These are phyloP conservation scores for Pythium monospermum DNA, from an alignment of 352 stramenopile species.

Conservation along the genomic window DNA sequence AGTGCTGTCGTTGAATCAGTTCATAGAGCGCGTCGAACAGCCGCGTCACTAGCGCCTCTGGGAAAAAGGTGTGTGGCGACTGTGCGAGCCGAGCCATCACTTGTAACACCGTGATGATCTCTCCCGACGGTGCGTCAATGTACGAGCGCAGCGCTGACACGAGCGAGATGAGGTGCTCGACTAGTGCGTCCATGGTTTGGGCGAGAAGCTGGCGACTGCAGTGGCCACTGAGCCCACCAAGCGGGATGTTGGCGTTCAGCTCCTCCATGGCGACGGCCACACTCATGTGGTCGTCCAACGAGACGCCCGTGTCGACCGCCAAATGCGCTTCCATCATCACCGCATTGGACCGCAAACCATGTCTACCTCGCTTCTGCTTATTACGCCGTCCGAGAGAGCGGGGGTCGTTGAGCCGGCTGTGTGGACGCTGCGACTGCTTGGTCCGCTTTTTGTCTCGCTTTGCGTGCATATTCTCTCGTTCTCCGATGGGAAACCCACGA, in stretches of 20 bases:
- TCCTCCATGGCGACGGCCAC: slow-evolving; percentile 18
- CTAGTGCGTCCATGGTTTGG: slow-evolving; percentile 9
- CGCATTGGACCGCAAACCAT: slow-evolving; percentile 3
- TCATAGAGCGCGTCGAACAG: slow-evolving; percentile 53
- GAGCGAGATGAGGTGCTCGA: slow-evolving; percentile 14
- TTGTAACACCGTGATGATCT: slow-evolving; percentile 18
- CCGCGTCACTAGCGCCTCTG: slow-evolving; percentile 10
- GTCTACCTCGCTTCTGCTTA: neutral
- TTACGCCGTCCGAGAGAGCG: neutral
- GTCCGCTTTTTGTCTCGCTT: neutral
- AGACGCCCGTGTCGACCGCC: slow-evolving; percentile 29
- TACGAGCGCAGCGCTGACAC: slow-evolving; percentile 7
- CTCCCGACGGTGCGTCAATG: neutral
- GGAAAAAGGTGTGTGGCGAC: slow-evolving; percentile 14
- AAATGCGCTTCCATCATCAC: slow-evolving; percentile 31
- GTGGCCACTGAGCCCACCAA: slow-evolving; percentile 13
- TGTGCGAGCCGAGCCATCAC: slow-evolving; percentile 12
- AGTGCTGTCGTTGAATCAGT: slow-evolving; percentile 52
- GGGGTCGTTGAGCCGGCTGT: neutral
- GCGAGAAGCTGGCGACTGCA: slow-evolving; percentile 15
- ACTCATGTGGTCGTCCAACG: slow-evolving; percentile 19
- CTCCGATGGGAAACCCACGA: neutral
- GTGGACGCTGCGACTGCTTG: neutral
- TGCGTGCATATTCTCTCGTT: neutral
- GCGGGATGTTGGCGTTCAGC: slow-evolving; percentile 20